A percentile compares a stretch with the other conserved stretches of the same genome.
Conservation (phyloP, 2,329 filamentous ascomycete genomes). For the Xylaria sp. region DNA sequence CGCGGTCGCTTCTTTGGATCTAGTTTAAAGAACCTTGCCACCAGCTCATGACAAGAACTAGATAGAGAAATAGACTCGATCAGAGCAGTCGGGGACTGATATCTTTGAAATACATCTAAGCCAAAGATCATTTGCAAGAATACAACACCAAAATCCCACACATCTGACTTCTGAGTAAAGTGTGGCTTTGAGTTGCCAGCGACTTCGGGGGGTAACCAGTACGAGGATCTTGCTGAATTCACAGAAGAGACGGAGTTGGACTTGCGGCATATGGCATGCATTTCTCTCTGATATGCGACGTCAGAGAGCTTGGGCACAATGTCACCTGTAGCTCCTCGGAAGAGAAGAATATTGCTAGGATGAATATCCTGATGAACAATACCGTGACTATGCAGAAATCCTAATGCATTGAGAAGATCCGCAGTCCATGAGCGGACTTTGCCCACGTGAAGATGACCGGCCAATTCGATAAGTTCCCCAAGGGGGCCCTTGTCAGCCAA, state of each 20-base stretch:
- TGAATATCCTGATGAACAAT: slow-evolving; percentile 87
- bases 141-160: slow-evolving; percentile 94
- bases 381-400: slow-evolving; percentile 86
- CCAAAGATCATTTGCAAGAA: slow-evolving; percentile 96
- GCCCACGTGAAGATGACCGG: slow-evolving; percentile 76
- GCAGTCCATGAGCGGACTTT: slow-evolving; percentile 91
- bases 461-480: slow-evolving; percentile 81
- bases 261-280: slow-evolving; percentile 69
- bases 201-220: slow-evolving; percentile 86
- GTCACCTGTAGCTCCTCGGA: slow-evolving; percentile 73
- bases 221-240: slow-evolving; percentile 75
- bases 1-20: slow-evolving; percentile 86
- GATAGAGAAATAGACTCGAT: slow-evolving; percentile 78
- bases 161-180: slow-evolving; percentile 82
- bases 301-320: slow-evolving; percentile 80
- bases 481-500: slow-evolving; percentile 85
- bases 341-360: slow-evolving; percentile 80
- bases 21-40: slow-evolving; percentile 84
- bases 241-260: slow-evolving; percentile 62
- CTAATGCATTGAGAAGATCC: slow-evolving; percentile 87
- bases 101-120: slow-evolving; percentile 76
- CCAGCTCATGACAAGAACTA: slow-evolving; percentile 78
- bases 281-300: slow-evolving; percentile 73
- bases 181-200: slow-evolving; percentile 68
- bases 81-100: slow-evolving; percentile 80